Evolutionary conservation across 2,329 filamentous ascomycete species (phyloP).

Genomic region (Sporothrix schenckii): DNA sequence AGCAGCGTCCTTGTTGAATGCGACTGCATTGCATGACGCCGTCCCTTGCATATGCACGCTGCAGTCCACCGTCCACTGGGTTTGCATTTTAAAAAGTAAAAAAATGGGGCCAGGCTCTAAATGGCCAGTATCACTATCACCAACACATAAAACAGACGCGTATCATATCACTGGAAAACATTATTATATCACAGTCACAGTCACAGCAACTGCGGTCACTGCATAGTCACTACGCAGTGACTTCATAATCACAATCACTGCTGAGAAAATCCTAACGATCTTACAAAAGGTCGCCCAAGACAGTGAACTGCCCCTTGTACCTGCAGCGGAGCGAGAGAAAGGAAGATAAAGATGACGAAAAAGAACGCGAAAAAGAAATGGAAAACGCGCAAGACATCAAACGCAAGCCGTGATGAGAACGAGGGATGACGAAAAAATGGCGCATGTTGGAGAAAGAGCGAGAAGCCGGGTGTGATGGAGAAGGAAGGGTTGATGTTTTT

Average conservation of each 20-base stretch:
- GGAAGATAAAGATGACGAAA: background rate
- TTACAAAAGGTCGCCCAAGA: background rate
- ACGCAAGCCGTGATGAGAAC: background rate
- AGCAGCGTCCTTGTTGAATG: too few relatives aligned
- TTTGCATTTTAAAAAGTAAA: background rate
- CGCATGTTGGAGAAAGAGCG: background rate
- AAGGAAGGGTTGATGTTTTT: background rate
- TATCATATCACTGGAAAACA: conserved; percentile 15
- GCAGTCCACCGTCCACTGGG: too few relatives aligned
- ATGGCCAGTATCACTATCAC: conserved; percentile 14
- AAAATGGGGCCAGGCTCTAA: background rate
- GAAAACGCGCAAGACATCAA: background rate
- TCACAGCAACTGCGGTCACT: background rate
- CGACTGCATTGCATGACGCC: background rate
- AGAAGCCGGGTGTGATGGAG: background rate
- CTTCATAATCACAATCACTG: too few relatives aligned
- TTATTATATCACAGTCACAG: conserved; percentile 20
- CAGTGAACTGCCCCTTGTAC: background rate
- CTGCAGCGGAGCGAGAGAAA: background rate
- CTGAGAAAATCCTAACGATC: background rate
- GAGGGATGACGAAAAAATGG: background rate
- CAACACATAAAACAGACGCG: background rate
- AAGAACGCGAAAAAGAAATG: background rate
- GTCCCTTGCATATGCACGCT: conserved; percentile 23
- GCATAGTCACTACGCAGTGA: too few relatives aligned